Evolutionary conservation across 2,329 filamentous ascomycete species (phyloP), one percentile per base, ranked within the genome.

Genomic region (Chlorencoelia australis): DNA sequence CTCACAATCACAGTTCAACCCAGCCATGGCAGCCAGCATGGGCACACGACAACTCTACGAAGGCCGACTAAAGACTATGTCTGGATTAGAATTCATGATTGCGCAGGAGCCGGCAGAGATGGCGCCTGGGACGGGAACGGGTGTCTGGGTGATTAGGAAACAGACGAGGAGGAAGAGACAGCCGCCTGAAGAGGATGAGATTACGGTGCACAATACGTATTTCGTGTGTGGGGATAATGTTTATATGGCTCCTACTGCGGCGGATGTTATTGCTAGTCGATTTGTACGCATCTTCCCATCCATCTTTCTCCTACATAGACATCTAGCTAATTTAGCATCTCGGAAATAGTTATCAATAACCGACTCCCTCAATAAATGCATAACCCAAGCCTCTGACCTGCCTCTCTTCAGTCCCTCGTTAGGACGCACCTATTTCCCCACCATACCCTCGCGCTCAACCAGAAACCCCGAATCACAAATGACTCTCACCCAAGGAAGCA

Each of bases 131-230:
- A 63, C 60, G 24, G 68, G 68, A 15, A 79, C 75, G 0, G 76
- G 75, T 18, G 74, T 81, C 7, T 82, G 76, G 76, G 72, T 80
- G 18, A 79, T 82, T 47, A 69, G 75, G 51, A 81, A 81, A 62
- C 77, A 82, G 59, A 75, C 69, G 17, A 63, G 77, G 33, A 65
- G 70, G 42, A 77, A 78, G 59, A 62, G 66, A 10, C 63, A 66
- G 26, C 63, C 65, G 4, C 61, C 65, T 10, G 69, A 74, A 17
- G 74, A 78, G 44, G 74, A 78, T 45, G 73, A 78, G 42, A 64
- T 81, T 17, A 69, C 59, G 2, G 65, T 80, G 0, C 69, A 76
- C 25, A 63, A 69, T 4, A 68, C 69, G 2, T 82, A 80, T 52
- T 81, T 78, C 50, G 66, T 82, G 2, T 67, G 78, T 1, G 75